Conservation (phyloP, 2,329 filamentous ascomycete genomes). For the Sarocladium oryzae region DNA sequence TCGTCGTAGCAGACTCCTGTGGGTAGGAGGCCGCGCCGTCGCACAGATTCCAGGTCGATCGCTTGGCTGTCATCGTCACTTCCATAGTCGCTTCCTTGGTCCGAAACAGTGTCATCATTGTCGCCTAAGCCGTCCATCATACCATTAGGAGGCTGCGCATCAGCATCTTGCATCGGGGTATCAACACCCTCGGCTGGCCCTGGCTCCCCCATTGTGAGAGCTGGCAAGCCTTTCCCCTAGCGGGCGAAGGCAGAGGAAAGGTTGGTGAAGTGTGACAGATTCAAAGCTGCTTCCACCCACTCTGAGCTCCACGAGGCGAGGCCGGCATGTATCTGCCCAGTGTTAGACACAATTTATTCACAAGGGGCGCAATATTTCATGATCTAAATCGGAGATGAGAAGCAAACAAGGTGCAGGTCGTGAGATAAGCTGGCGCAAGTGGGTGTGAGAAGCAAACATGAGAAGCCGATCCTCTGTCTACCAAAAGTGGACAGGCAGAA, state of each 20-base stretch:
- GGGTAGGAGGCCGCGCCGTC: constrained; percentile 47
- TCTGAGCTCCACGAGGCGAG: not conserved
- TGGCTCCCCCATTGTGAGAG: constrained; percentile 14
- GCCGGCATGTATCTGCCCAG: not conserved
- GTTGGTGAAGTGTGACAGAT: not conserved
- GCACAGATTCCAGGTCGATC: constrained; percentile 25
- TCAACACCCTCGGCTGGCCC: constrained; percentile 36
- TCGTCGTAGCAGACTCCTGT: constrained; percentile 86
- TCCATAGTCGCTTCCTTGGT: constrained; percentile 28
- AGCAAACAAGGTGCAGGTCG: not conserved
- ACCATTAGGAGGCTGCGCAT: constrained; percentile 12
- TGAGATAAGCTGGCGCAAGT: not conserved
- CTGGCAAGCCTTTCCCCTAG: not conserved
- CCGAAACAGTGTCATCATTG: constrained; percentile 26
- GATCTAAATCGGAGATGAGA: too few species aligned
- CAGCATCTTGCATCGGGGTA: constrained; percentile 36
- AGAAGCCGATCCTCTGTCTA: not conserved
- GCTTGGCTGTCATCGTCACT: constrained; percentile 30
- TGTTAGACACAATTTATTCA: not conserved
- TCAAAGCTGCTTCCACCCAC: not conserved
- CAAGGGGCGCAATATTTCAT: too few species aligned
- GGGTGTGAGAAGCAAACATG: not conserved
- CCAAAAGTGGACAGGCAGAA: not conserved
- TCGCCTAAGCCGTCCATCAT: constrained; percentile 13
- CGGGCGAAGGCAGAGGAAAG: not conserved